Conservation (phyloP, 805 yeast genomes). For the Wickerhamomyces sydowiorum region DNA sequence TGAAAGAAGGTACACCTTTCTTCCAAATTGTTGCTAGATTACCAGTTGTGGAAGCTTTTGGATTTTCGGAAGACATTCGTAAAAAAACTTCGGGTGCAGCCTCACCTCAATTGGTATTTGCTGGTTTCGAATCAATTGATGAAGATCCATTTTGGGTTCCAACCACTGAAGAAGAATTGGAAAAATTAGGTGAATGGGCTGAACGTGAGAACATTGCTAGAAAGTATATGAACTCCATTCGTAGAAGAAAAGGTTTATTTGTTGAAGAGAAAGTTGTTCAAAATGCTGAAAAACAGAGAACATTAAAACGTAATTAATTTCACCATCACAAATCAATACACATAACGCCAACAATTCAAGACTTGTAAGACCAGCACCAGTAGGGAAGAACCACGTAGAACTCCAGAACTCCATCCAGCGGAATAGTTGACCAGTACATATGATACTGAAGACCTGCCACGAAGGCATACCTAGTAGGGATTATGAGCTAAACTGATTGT, state of each 20-base stretch:
- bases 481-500: too few species aligned
- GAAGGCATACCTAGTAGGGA: too few species aligned
- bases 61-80: constrained; percentile 91
- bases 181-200: constrained; percentile 87
- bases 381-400: too few species aligned
- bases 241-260: constrained; percentile 83
- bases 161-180: constrained; percentile 92
- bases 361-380: too few species aligned
- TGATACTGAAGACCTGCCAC: too few species aligned
- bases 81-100: constrained; percentile 96
- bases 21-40: constrained; percentile 79
- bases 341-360: too few species aligned
- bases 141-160: constrained; percentile 99
- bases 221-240: constrained; percentile 72
- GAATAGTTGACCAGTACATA: too few species aligned
- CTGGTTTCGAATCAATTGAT: constrained; percentile 82
- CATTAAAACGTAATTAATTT: constrained; percentile 59
- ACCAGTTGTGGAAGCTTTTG: constrained; percentile 96
- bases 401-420: too few species aligned
- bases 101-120: constrained; percentile 87
- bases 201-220: constrained; percentile 91
- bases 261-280: constrained; percentile 87
- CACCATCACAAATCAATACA: too few species aligned
- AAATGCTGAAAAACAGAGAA: constrained; percentile 92
- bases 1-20: constrained; percentile 98